Evolutionary conservation across 208 protist genomes (phyloP).

Genomic region (Trypanosoma melophagium): DNA sequence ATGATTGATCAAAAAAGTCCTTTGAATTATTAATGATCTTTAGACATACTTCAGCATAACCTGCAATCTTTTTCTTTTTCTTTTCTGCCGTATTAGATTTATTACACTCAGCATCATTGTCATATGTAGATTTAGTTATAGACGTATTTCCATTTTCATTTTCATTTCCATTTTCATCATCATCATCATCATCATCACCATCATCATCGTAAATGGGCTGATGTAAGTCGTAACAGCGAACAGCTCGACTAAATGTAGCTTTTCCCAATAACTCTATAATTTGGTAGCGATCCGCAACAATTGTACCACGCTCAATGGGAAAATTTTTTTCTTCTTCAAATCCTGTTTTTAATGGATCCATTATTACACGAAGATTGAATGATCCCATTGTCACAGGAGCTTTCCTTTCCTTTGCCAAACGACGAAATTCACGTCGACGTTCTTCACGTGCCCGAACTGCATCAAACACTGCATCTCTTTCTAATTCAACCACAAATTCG

Average conservation of each 20-base stretch:
- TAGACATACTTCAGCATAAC: conserved; percentile 90
- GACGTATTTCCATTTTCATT: conserved; percentile 17
- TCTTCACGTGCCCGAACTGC: conserved; percentile 67
- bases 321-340: conserved; percentile 94
- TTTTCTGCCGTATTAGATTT: conserved; percentile 7
- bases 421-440: conserved; percentile 62
- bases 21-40: conserved; percentile 98
- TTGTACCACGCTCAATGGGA: conserved; percentile 81
- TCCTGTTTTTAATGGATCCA: conserved; percentile 90
- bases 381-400: conserved; percentile 82
- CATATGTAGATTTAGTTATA: neutral
- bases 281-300: conserved; percentile 94
- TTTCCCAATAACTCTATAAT: conserved; percentile 94
- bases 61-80: conserved; percentile 38
- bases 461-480: conserved; percentile 73
- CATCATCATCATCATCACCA: conserved; percentile 33
- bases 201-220: conserved; percentile 79
- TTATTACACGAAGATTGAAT: conserved; percentile 90
- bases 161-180: conserved; percentile 25
- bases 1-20: conserved; percentile 97
- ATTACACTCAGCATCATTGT: conserved; percentile 1
- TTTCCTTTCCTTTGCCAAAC: conserved; percentile 61
- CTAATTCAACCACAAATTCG: conserved; percentile 88
- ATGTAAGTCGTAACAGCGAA: conserved; percentile 93
- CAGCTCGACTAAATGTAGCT: conserved; percentile 93